Base-by-base conservation (phyloP, 2,329 filamentous ascomycete species). In the Magnaporthiopsis poae region DNA sequence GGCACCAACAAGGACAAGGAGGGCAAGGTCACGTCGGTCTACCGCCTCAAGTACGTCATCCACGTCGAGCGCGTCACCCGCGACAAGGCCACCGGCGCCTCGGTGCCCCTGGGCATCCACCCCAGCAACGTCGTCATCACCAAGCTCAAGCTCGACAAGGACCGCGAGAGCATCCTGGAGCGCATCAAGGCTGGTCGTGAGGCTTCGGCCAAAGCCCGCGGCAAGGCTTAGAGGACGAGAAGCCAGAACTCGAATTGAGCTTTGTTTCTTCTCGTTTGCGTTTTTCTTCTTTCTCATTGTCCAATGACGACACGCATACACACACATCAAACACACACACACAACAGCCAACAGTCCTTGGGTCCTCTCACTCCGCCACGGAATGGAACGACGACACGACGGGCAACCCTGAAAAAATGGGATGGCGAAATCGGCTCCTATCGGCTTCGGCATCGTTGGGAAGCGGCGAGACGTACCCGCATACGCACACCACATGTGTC, bases 71-170 rank as follows among this genome's bases (percentile, higher is more conserved):
- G 94, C 77, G 89, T 99, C 80, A 89, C 89, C 81, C 92, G 93
- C 79, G 95, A 99, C 82, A 99, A 99, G 90, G 90, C 88, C 80
- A 95, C 92, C 80, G 94, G 95, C 83, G 93, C 97, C 86, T 90
- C 88, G 79, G 93, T 98, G 67, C 94, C 94, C 71, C 86, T 98
- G 78, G 92, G 92, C 81, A 89, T 99, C 82, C 90, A 94, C 83
- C 90, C 95, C 77, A 96, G 90, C 83, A 98, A 98, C 83, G 92
- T 96, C 74, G 89, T 96, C 84, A 90, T 99, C 86, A 96, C 90
- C 84, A 97, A 97, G 88, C 88, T 98, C 81, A 96, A 98, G 90
- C 86, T 97, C 77, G 91, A 95, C 87, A 94, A 95, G 89, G 91
- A 96, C 83, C 90, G 91, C 74, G 91, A 95, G 86, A 84, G 83